phyloP scores from a whole-genome alignment of 2,329 filamentous ascomycete genomes.

The Stemphylium beticola region DNA sequence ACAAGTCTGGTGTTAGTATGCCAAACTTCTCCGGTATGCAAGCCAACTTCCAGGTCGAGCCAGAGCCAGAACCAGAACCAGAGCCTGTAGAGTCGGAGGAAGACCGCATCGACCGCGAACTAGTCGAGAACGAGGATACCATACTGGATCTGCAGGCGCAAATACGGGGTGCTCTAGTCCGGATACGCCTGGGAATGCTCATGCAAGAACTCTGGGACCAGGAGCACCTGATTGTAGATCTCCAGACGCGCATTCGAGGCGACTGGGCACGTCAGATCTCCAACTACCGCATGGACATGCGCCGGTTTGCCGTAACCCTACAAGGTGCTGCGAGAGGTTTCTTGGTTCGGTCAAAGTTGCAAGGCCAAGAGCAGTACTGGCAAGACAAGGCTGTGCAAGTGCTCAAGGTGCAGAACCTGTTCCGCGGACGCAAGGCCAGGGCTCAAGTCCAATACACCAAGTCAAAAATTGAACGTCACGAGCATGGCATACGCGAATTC shows the following conservation, averaged over 20 bases:
- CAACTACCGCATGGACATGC: slow-evolving; percentile 83
- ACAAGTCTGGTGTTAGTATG: slow-evolving; percentile 94
- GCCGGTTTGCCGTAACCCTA: slow-evolving; percentile 75
- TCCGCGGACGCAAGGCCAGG: slow-evolving; percentile 68
- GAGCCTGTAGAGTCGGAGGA: slow-evolving; percentile 84
- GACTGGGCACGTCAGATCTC: slow-evolving; percentile 85
- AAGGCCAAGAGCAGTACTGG: slow-evolving; percentile 70
- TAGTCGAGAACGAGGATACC: slow-evolving; percentile 74
- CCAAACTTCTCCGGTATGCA: slow-evolving; percentile 98
- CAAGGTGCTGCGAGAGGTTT: slow-evolving; percentile 82
- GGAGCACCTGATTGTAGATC: slow-evolving; percentile 76
- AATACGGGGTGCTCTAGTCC: slow-evolving; percentile 77
- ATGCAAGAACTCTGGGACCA: slow-evolving; percentile 93
- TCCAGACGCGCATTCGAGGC: slow-evolving; percentile 86
- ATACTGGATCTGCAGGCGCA: slow-evolving; percentile 87
- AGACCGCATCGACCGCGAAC: slow-evolving; percentile 81
- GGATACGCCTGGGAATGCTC: slow-evolving; percentile 75
- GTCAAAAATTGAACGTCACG: slow-evolving; percentile 54
- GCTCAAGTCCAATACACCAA: slow-evolving; percentile 55
- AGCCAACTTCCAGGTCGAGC: slow-evolving; percentile 90
- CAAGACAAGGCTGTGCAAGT: slow-evolving; percentile 74
- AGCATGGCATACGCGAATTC: slow-evolving; percentile 56
- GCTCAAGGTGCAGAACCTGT: slow-evolving; percentile 79
- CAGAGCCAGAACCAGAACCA: slow-evolving; percentile 79
- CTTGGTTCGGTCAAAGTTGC: slow-evolving; percentile 69